Evolutionary conservation across 2,329 filamentous ascomycete genomes (phyloP).

Genomic region (Botrytis paeoniae): DNA sequence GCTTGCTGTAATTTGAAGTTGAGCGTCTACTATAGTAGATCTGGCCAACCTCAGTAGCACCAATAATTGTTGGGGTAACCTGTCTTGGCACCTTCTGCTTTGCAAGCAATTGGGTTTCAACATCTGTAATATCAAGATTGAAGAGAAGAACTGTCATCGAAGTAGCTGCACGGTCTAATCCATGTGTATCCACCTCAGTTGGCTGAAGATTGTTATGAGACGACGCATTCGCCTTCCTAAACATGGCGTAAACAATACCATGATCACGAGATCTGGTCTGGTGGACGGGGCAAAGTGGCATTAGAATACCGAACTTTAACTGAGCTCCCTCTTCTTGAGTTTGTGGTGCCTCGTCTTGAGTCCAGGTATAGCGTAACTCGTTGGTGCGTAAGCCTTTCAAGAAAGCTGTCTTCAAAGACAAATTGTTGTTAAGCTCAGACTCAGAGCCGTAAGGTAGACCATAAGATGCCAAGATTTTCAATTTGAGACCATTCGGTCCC

Average conservation of each 20-base stretch:
- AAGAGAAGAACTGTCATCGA: conserved; percentile 4
- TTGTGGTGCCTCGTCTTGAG: neutral
- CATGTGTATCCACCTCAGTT: neutral
- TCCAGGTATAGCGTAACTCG: neutral
- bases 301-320: neutral
- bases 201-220: neutral
- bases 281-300: neutral
- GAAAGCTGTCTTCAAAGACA: neutral
- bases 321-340: neutral
- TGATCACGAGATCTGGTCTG: neutral
- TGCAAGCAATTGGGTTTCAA: neutral
- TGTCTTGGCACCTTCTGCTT: neutral
- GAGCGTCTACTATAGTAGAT: conserved; percentile 11
- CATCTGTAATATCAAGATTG: neutral
- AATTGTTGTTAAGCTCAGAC: neutral
- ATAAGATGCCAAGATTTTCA: conserved; percentile 34
- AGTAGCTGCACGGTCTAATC: neutral
- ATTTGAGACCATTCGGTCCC: conserved; percentile 25
- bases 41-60: conserved; percentile 2
- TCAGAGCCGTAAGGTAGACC: conserved; percentile 25
- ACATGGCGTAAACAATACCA: conserved; percentile 8
- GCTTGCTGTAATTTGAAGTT: neutral
- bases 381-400: conserved; percentile 1
- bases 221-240: neutral
- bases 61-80: neutral